Percentiles rank a stretch among this genome's conserved stretches.
phyloP scores from a whole-genome alignment of 345 rosid genomes.

The Hibiscus tridactylites region DNA sequence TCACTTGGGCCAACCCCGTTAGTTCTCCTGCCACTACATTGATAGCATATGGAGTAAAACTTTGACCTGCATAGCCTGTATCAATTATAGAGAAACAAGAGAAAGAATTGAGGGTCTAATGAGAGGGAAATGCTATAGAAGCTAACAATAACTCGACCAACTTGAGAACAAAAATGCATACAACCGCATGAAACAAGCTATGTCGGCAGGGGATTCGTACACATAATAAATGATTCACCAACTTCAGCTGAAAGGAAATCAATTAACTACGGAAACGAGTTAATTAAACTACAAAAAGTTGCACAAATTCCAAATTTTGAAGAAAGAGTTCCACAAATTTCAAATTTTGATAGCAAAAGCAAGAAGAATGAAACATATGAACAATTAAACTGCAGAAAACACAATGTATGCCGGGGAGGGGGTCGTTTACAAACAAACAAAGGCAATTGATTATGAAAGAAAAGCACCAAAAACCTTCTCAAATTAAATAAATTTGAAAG shows the following conservation, averaged over 20 bases:
- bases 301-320: too few relatives aligned
- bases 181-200: too few relatives aligned
- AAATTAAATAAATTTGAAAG: neutral
- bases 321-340: too few relatives aligned
- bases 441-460: neutral
- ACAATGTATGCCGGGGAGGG: too few relatives aligned
- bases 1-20: too few relatives aligned
- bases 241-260: too few relatives aligned
- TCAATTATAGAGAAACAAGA: slow-evolving; percentile 7
- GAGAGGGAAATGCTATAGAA: neutral
- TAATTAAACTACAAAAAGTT: too few relatives aligned
- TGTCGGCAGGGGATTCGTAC: neutral
- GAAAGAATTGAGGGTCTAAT: neutral
- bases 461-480: neutral
- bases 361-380: too few relatives aligned
- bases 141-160: neutral
- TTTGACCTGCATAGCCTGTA: slow-evolving; percentile 67
- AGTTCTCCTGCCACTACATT: slow-evolving; percentile 52
- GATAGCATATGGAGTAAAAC: slow-evolving; percentile 71
- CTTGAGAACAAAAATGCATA: neutral
- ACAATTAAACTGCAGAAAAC: too few relatives aligned
- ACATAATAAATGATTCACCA: neutral
- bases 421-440: too few relatives aligned
- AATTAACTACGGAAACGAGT: too few relatives aligned
- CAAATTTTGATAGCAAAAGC: too few relatives aligned